Base-by-base conservation (phyloP, 192 early-diverging fungal species). In the Mycoemilia scoparia region DNA sequence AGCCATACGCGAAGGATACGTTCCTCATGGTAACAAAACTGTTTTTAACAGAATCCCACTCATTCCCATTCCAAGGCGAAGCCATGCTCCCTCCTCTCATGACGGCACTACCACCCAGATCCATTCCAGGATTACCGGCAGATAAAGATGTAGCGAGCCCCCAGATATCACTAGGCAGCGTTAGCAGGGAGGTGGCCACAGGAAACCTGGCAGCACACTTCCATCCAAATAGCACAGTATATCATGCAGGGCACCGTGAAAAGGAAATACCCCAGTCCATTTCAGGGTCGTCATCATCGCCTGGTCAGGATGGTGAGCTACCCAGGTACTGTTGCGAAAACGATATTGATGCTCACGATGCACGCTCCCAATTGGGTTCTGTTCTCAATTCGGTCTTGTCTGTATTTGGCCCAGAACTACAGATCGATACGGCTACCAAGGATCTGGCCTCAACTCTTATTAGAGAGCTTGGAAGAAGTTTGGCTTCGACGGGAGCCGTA, bases 391-490 rank as follows among this genome's bases (percentile, higher is more conserved):
- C 84, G 3, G 45, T 95, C 23, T 61, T 95, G 36, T 81, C 84
- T 11, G 87, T 84, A 0, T 46, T 93, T 20, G 95, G 95, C 0
- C 95, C 95, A 0, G 91, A 96, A 46, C 55, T 99, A 24, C 74
- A 79, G 31, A 54, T 64, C 3, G 80, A 76, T 15, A 46, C 64
- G 0, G 73, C 67, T 29, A 57, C 84, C 1, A 67, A 87, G n/a
- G 76, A 84, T 18, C 55, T 87, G 1, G 87, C 85, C 34, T 64
- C 82, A 10, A 71, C 67, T 15, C 49, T 96, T 16, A 64, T 88
- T 38, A 70, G 81, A 27, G 77, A 85, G 40, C 50, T 98, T 31
- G 74, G 73, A 15, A 64, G 76, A 40, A 80, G 88, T 16, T 39
- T 64, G 28, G 36, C 55, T 0, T 47, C 49, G 1, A 27, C 36